A percentile compares a stretch with the other conserved stretches of the same genome.
Conservation (phyloP, 306 rosid species). For the Arachis hypogaea region DNA sequence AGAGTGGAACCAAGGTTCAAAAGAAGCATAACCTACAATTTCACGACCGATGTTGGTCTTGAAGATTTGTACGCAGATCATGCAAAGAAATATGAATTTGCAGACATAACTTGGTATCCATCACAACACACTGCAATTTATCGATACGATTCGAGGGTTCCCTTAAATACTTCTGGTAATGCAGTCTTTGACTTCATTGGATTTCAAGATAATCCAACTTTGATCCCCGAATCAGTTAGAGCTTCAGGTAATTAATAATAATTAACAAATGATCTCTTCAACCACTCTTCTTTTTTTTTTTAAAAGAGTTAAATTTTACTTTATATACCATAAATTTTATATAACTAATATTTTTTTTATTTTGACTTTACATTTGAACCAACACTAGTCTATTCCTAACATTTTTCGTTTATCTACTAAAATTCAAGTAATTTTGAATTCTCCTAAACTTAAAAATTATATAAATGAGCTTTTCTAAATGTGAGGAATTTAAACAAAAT, state of each 20-base stretch:
- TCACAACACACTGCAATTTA: conserved; percentile 62
- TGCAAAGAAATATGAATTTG: conserved; percentile 69
- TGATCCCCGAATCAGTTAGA: conserved; percentile 57
- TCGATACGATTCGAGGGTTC: conserved; percentile 68
- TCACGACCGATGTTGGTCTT: conserved; percentile 48
- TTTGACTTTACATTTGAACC: no score
- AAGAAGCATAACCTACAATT: conserved; percentile 62
- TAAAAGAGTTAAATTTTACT: no score
- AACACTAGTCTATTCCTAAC: no score
- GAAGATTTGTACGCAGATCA: conserved; percentile 57
- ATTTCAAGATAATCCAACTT: conserved; percentile 58
- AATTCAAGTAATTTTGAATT: no score
- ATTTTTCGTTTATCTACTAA: no score
- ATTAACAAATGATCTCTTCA: background rate
- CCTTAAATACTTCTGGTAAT: conserved; percentile 52
- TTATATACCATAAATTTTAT: no score
- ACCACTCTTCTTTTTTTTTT: background rate
- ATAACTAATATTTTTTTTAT: no score
- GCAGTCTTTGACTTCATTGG: conserved; percentile 69
- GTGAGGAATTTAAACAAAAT: no score
- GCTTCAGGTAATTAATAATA: conserved; percentile 53
- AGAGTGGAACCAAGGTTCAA: conserved; percentile 66
- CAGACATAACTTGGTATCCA: conserved; percentile 80
- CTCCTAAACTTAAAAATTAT: no score
- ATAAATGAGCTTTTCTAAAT: no score